Base-by-base conservation (phyloP, 2,329 filamentous ascomycete genomes). In the Falciphora oryzae region DNA sequence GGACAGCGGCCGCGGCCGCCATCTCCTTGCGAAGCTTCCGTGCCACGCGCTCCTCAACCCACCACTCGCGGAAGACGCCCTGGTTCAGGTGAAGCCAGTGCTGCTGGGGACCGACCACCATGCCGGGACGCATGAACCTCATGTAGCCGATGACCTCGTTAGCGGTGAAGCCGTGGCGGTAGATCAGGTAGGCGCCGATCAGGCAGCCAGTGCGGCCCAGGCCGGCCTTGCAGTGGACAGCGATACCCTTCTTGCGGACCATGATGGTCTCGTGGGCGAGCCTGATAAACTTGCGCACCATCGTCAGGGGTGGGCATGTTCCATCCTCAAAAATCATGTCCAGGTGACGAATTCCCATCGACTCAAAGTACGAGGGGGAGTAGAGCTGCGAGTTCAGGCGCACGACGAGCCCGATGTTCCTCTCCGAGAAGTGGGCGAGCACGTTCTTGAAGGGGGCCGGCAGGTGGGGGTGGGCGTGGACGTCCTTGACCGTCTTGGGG, bases 281-380 rank as follows among this genome's bases (percentile, higher is more conserved):
- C 70, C 92, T 92, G 76, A 99, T 94, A 75, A 99, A 99, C 74
- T 93, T 93, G 70, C 92, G 88, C 32, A 99, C 95, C n/a, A 93
- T 89, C 25, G 86, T 86, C 63, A 99, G 81, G 2, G 92, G 88
- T 28, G 95, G 95, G 75, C 95, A 99, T 4, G 95, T 99, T 68
- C 95, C 95, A 71, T 99, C 95, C 73, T 98, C 95, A 73, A 99
- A 99, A 73, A 99, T 98, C 95, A 99, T 99, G 79, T 99, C 95
- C 57, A 98, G 83, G 75, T 99, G 95, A 72, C 93, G 89, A 73
- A 99, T 98, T 35, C 94, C 94, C 63, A 99, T 83, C 4, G 93
- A 92, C 68, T 94, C 95, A 76, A 99, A 99, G 80, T 94, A 97
- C n/a, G 93, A 93, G 0, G 95, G 91, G 0, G 92, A 96, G 81